Evolutionary conservation across 768 basidiomycete species (phyloP), one percentile per base, ranked within the genome.

Genomic region (Hypholoma fasciculare): DNA sequence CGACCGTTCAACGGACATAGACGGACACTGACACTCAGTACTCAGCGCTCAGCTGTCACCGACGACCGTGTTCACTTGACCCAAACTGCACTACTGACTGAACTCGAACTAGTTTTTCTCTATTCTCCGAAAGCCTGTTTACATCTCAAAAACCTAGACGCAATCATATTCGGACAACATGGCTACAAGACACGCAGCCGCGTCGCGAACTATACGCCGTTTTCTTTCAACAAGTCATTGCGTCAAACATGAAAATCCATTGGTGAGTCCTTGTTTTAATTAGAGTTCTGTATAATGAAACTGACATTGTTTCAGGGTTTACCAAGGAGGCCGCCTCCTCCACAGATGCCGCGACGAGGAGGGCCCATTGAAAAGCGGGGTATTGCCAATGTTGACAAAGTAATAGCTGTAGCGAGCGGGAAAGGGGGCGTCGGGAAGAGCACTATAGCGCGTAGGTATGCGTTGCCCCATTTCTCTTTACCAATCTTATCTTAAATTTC

Each of bases 361-460:
- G 83, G 80, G 3, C 78, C 78, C 1, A 77, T 83, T 23, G 72
- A 77, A 58, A 88, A 85, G 69, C 73, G 84, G 36, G 66, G 75
- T 0, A 84, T 92, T 50, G 80, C 87, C 1, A 76, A 96, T 63
- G 95, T 94, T 7, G 86, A 87, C 63, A 86, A 87, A 60, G 86
- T 96, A 14, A 68, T 98, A 4, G 89, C 84, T 2, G 93, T 98
- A 0, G 91, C 94, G 7, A 93, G 91, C 62, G 96, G 94, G 4
- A 98, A 98, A 68, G 96, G 96, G 23, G 96, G 96, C 1, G 96
- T 97, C 16, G 96, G 96, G 16, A 98, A 97, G 74, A 94, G 92
- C 60, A 98, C 94, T 0, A 78, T 98, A 34, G 92, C 95, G 56
- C 90, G 94, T 95, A 60, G 39, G 81, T 51, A 38, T 55, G 12